Percentiles rank a stretch among this genome's conserved stretches.
Evolutionary conservation across 2,329 filamentous ascomycete genomes (phyloP).

Genomic region (Fusarium liriodendri): DNA sequence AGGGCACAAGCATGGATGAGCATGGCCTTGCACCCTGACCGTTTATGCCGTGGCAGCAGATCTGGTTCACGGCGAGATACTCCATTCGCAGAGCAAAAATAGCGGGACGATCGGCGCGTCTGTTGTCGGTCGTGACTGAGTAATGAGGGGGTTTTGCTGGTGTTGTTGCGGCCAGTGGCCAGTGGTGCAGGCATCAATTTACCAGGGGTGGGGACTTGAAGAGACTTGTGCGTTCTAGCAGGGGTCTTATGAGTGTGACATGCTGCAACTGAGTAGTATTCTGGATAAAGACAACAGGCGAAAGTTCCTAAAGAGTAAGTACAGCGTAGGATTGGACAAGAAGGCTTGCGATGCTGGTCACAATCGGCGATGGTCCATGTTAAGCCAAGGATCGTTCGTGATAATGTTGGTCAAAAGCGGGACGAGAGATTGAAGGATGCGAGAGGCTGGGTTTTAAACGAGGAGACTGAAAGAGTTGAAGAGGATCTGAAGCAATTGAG

Average conservation of each 20-base stretch:
- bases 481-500: slow-evolving; percentile 4
- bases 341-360: not conserved
- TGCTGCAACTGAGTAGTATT: not conserved
- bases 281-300: not conserved
- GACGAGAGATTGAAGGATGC: slow-evolving; percentile 31
- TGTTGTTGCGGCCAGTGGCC: slow-evolving; percentile 10
- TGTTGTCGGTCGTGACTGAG: slow-evolving; percentile 26
- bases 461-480: slow-evolving; percentile 20
- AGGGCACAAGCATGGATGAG: slow-evolving; percentile 32
- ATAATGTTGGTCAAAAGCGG: slow-evolving; percentile 32
- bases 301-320: slow-evolving; percentile 17
- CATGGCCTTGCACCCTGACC: slow-evolving; percentile 12
- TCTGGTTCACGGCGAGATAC: slow-evolving; percentile 27
- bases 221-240: slow-evolving; percentile 12
- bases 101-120: slow-evolving; percentile 27
- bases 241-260: slow-evolving; percentile 5
- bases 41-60: slow-evolving; percentile 35
- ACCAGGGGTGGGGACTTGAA: slow-evolving; percentile 12
- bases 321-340: slow-evolving; percentile 13
- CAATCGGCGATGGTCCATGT: slow-evolving; percentile 25
- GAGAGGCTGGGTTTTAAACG: slow-evolving; percentile 3
- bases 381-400: slow-evolving; percentile 23
- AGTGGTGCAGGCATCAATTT: slow-evolving; percentile 12
- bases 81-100: slow-evolving; percentile 23
- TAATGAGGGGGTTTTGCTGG: slow-evolving; percentile 14